Evolutionary conservation across 2,329 filamentous ascomycete species (phyloP).

Genomic region (Aureobasidium sp.): DNA sequence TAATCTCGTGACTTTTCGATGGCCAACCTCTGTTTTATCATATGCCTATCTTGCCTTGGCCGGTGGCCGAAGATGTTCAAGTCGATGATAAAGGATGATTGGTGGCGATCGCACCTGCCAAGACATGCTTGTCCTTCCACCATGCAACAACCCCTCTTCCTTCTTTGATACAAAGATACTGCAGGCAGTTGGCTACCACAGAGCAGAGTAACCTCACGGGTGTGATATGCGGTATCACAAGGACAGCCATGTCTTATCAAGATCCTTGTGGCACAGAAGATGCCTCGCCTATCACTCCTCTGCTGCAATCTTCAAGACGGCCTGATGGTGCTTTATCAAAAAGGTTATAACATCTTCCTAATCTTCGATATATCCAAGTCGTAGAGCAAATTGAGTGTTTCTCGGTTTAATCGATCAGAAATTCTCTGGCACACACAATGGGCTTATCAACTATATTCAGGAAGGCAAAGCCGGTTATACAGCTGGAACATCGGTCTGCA

Average conservation of each 20-base stretch:
- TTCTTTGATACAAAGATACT: neutral
- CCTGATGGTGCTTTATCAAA: neutral
- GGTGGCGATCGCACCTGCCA: conserved; percentile 2
- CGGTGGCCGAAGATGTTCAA: neutral
- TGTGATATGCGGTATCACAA: neutral
- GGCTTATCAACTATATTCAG: conserved; percentile 5
- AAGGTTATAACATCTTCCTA: neutral
- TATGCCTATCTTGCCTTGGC: neutral
- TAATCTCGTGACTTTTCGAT: neutral
- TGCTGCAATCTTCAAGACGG: neutral
- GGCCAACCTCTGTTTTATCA: neutral
- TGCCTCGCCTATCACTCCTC: conserved; percentile 7
- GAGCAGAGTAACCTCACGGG: neutral
- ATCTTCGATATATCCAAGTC: no score
- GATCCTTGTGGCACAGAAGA: neutral
- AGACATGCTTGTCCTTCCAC: neutral
- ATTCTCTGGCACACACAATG: neutral
- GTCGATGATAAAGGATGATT: neutral
- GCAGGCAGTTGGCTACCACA: neutral
- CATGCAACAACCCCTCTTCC: neutral
- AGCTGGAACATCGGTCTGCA: conserved; percentile 18
- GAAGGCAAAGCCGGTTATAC: neutral
- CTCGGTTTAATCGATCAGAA: no score
- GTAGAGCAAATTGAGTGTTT: neutral
- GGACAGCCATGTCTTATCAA: neutral